phyloP scores from a whole-genome alignment of 495 filamentous ascomycete genomes.

The Xylaria castorea region DNA sequence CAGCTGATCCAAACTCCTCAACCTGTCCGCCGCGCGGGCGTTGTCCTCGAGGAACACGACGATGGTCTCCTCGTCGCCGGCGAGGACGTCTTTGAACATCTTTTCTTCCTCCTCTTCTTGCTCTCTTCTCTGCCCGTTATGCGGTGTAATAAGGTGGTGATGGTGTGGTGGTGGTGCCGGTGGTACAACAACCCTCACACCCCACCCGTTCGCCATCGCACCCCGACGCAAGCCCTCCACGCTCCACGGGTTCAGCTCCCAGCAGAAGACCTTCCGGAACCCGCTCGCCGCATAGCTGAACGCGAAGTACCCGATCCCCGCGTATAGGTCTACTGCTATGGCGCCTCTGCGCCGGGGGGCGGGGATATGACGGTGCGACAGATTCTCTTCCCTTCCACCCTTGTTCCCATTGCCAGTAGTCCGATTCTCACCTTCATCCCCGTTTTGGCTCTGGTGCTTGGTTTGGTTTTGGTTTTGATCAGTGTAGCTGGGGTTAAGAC shows the following conservation, averaged over 20 bases:
- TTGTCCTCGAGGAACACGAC: conserved; percentile 80
- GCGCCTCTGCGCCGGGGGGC: background rate
- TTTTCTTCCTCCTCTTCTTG: conserved; percentile 35
- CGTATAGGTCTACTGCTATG: conserved; percentile 80
- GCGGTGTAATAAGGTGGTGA: background rate
- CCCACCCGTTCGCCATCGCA: conserved; percentile 70
- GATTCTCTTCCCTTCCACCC: background rate
- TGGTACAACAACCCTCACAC: conserved; percentile 53
- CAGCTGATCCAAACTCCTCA: conserved; percentile 41
- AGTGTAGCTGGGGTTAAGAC: background rate
- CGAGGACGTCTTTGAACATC: conserved; percentile 34
- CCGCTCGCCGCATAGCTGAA: conserved; percentile 81
- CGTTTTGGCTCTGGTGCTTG: too few relatives aligned
- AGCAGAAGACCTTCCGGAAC: conserved; percentile 72
- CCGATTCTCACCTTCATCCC: background rate
- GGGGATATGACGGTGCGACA: conserved; percentile 8
- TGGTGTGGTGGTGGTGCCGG: background rate
- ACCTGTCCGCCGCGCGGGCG: conserved; percentile 55
- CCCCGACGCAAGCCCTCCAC: conserved; percentile 81
- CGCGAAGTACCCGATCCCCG: conserved; percentile 91
- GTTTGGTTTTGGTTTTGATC: background rate
- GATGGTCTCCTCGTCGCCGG: conserved; percentile 52
- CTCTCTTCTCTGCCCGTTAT: conserved; percentile 6
- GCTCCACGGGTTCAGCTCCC: conserved; percentile 90
- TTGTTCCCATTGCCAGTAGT: too few relatives aligned